These are phyloP conservation scores for Aspergillus caelatus DNA, from an alignment of 2,329 filamentous ascomycete genomes.

Conservation along the genomic window DNA sequence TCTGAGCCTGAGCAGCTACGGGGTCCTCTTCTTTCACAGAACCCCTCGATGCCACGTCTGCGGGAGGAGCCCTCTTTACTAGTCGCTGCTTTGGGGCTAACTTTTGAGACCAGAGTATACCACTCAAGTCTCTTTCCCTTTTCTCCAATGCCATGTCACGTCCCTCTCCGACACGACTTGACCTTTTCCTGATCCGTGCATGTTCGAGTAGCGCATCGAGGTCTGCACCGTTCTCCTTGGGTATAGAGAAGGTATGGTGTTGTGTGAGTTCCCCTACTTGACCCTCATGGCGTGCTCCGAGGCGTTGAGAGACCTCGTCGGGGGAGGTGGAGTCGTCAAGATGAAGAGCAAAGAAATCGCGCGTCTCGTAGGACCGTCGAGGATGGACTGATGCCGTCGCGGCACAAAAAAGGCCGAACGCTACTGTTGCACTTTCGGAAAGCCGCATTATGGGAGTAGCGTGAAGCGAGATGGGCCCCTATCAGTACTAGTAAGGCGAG, in stretches of 20 bases:
- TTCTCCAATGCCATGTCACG: constrained; percentile 16
- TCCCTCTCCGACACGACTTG: constrained; percentile 50
- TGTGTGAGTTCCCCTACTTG: constrained; percentile 74
- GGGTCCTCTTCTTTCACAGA: constrained; percentile 45
- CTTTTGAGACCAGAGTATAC: constrained; percentile 78
- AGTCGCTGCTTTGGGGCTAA: constrained; percentile 65
- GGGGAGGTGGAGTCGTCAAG: constrained; percentile 70
- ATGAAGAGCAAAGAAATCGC: constrained; percentile 94
- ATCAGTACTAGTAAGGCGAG: constrained; percentile 12
- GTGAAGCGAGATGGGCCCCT: constrained; percentile 4
- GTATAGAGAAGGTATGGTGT: constrained; percentile 84
- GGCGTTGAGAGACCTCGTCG: constrained; percentile 65
- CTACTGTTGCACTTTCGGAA: constrained; percentile 24
- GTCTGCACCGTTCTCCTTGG: constrained; percentile 58
- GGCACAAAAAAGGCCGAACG: constrained; percentile 42
- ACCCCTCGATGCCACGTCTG: constrained; percentile 38
- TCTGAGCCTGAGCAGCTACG: constrained; percentile 60
- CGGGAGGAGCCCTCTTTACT: constrained; percentile 59
- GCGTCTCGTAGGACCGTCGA: constrained; percentile 71
- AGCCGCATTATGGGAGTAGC: constrained; percentile 28
- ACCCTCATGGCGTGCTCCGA: constrained; percentile 81
- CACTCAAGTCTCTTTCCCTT: constrained; percentile 64
- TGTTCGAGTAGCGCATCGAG: constrained; percentile 56
- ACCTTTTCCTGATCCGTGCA: constrained; percentile 62
- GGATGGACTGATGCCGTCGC: constrained; percentile 52